Evolutionary conservation across 306 rosid species (phyloP).

Genomic region (Adenanthera pavonina): DNA sequence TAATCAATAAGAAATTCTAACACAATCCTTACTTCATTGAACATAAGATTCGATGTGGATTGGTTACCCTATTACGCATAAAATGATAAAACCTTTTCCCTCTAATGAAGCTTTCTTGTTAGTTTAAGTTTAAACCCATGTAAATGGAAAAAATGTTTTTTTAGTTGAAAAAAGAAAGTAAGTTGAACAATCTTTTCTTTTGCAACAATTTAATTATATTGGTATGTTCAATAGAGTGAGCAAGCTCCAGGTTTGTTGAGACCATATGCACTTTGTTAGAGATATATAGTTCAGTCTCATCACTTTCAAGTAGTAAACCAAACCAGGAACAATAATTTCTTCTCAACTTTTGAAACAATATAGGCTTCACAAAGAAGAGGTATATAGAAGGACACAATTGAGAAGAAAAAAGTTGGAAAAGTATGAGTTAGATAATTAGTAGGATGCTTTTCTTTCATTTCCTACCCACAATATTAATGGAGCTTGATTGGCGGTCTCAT

Average conservation of each 20-base stretch:
- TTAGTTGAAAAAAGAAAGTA: too few species aligned
- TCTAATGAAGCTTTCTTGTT: conserved; percentile 1
- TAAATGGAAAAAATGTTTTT: not conserved
- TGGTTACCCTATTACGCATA: not conserved
- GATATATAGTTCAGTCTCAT: not conserved
- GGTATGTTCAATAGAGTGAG: not conserved
- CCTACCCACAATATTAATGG: not conserved
- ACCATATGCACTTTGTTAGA: not conserved
- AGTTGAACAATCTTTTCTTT: not conserved
- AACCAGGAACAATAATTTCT: not conserved
- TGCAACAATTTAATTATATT: not conserved
- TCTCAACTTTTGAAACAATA: not conserved
- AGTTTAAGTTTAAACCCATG: not conserved
- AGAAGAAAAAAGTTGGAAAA: not conserved
- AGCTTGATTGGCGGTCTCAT: conserved; percentile 1
- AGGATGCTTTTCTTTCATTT: not conserved
- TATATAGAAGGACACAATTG: not conserved
- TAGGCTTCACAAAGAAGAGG: not conserved
- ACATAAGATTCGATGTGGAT: not conserved
- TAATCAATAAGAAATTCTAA: not conserved
- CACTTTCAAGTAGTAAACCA: not conserved
- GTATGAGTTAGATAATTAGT: not conserved
- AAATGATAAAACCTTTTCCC: not conserved
- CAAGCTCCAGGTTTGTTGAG: conserved; percentile 8
- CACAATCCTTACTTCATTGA: not conserved